A percentile compares a stretch with the other conserved stretches of the same genome.
phyloP scores from a whole-genome alignment of 2,329 filamentous ascomycete species.

The Fusarium anguioides region DNA sequence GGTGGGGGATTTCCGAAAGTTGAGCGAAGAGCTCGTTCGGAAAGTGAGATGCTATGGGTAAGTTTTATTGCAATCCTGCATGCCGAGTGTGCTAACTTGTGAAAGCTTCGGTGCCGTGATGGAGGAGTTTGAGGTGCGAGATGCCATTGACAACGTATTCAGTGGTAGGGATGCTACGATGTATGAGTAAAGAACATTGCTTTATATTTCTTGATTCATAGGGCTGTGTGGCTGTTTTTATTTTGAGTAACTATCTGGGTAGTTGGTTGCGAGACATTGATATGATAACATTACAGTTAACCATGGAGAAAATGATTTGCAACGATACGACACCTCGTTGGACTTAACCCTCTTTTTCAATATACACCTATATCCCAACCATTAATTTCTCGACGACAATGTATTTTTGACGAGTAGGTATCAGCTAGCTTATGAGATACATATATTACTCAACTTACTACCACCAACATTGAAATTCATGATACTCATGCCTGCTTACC shows the following conservation, averaged over 20 bases:
- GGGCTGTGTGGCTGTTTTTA: background rate
- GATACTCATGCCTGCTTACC: conserved; percentile 8
- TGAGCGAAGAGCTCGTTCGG: conserved; percentile 78
- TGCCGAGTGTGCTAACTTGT: conserved; percentile 1
- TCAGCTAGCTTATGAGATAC: no score
- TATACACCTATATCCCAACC: background rate
- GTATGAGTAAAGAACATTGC: conserved; percentile 9
- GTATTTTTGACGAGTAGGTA: no score
- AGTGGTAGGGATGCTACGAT: conserved; percentile 29
- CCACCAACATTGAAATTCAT: background rate
- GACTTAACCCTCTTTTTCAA: background rate
- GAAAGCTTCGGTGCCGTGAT: conserved; percentile 71
- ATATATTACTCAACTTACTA: no score
- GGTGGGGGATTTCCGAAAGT: conserved; percentile 73
- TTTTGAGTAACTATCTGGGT: background rate
- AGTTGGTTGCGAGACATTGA: background rate
- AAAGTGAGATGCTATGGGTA: conserved; percentile 96
- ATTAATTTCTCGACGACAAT: no score
- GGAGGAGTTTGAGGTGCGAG: conserved; percentile 76
- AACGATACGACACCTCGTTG: background rate
- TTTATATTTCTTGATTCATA: background rate
- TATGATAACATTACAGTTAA: no score
- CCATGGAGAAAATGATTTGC: no score
- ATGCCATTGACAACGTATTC: conserved; percentile 77
- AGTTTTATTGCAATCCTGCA: conserved; percentile 49